phyloP scores from a whole-genome alignment of 2,329 filamentous ascomycete genomes.

The Alternaria ethzedia region DNA sequence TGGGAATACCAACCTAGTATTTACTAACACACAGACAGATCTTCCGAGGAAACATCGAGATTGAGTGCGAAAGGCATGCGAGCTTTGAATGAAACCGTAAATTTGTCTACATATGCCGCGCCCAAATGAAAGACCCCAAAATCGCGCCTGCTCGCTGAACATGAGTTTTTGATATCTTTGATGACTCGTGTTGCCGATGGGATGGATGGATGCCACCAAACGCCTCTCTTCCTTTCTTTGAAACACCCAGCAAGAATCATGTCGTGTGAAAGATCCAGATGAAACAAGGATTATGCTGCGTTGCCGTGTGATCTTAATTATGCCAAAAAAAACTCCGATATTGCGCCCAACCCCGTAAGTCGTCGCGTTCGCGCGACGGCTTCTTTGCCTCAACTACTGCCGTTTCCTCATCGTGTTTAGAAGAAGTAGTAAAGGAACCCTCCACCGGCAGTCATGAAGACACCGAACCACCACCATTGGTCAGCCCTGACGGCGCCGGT shows the following conservation, averaged over 20 bases:
- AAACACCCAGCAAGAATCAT: not conserved
- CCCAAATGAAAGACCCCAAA: not conserved
- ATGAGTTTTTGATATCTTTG: not conserved
- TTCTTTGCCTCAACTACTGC: not conserved
- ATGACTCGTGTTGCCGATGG: not conserved
- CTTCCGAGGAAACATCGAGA: too few species aligned
- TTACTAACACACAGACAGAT: too few species aligned
- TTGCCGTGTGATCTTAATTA: not conserved
- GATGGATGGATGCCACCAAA: not conserved
- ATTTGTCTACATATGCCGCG: not conserved
- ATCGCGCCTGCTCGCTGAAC: not conserved
- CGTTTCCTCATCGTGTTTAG: slow-evolving; percentile 17
- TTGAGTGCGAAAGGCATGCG: too few species aligned
- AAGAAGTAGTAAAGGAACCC: slow-evolving; percentile 57
- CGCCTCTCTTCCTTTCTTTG: not conserved
- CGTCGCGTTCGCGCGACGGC: not conserved
- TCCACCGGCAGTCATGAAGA: slow-evolving; percentile 56
- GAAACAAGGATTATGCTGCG: not conserved
- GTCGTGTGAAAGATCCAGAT: not conserved
- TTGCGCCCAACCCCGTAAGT: not conserved
- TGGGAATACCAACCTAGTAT: not conserved
- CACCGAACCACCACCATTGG: slow-evolving; percentile 59
- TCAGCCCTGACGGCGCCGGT: slow-evolving; percentile 51
- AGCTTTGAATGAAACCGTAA: too few species aligned
- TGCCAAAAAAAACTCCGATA: not conserved